Evolutionary conservation across 257 asterid genomes (phyloP), one percentile per base, ranked within the genome.

Genomic region (Forsythia viridissima): DNA sequence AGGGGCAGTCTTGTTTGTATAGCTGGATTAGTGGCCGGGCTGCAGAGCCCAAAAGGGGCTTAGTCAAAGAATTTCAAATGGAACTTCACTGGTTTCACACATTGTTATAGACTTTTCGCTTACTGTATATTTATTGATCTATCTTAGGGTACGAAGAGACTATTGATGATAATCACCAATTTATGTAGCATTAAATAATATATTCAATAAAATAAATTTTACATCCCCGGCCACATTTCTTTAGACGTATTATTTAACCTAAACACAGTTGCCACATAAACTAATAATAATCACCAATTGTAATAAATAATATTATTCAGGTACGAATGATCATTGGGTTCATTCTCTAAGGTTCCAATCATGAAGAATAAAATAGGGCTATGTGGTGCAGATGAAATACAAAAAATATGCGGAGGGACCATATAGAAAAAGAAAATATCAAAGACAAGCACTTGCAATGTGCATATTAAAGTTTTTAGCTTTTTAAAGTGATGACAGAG

Each of bases 21-120:
- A 75, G 90, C 85, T 84, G 87, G 86, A 82, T 74, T 79, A 51
- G 72, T 73, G 84, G 79, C 51, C 42, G 42, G 75, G 73, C 51
- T 40, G 61, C 48, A 52, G 36, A 30, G 77, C 18, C 40, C 44
- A 70, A 34, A 69, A 71, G 76, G 13, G 37, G 72, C 48, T 36
- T 2, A 73, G 81, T 87, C 85, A 80, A 79, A 74, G 66, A 55
- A 75, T 85, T 80, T 79, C 72, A 73, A 81, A 72, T 44, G 76
- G 73, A 48, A 24, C 59, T 76, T 63, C 11, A 48, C 57, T 73
- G 82, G 43, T 74, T 82, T 81, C 82, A 83, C 61, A 80, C 71
- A 18, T 74, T n/a, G 40, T 71, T 30, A 7, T 63, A n/a, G 66
- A 57, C 66, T 55, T 18, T 55, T 55, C 30, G 18, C 34, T 18